Base-by-base conservation (phyloP, 2,329 filamentous ascomycete species). In the Penicillium sp. region DNA sequence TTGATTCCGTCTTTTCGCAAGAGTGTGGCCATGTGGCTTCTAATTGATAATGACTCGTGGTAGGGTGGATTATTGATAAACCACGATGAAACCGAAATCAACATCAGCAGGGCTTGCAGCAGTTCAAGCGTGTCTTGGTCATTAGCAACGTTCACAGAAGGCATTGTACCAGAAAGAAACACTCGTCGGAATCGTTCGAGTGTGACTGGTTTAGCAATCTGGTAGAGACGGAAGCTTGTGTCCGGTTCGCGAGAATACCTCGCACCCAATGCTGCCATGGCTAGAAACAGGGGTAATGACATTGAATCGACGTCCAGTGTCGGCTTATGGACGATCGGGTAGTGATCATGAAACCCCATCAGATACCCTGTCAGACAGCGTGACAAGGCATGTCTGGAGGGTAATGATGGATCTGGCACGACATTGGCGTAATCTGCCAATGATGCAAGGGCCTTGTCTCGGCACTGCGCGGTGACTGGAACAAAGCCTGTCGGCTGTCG, bases 161-260 rank as follows among this genome's bases (percentile, higher is more conserved):
- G 53, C 49, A 57, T 33, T 25, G 52, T 60, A 2, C 68, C 61
- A 26, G 69, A 73, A 26, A 72, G 71, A 13, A 71, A 69, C 7
- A 71, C 66, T 28, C 71, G 60, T 1, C 71, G 73, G 3, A 73
- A 66, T 57, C 74, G 71, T 33, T 75, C 73, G 25, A 75, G 54
- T 2, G 71, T 74, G 13, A 75, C 68, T 1, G 70, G 67, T 51
- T 73, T 74, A 30, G 73, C 73, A 14, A 74, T 66, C 19, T 70
- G 70, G 37, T 73, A 75, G 2, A 75, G 63, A n/a, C 60, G 68
- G 61, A 72, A 65, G 43, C 73, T 74, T 1, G 72, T 73, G 6
- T 74, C 72, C 13, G 71, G 73, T 51, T 75, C 73, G 1, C 73
- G 68, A 45, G 71, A 73, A 42, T 75, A 75, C 10, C 71, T 69